Evolutionary conservation across 768 basidiomycete species (phyloP).

Genomic region (Zangia roseola): DNA sequence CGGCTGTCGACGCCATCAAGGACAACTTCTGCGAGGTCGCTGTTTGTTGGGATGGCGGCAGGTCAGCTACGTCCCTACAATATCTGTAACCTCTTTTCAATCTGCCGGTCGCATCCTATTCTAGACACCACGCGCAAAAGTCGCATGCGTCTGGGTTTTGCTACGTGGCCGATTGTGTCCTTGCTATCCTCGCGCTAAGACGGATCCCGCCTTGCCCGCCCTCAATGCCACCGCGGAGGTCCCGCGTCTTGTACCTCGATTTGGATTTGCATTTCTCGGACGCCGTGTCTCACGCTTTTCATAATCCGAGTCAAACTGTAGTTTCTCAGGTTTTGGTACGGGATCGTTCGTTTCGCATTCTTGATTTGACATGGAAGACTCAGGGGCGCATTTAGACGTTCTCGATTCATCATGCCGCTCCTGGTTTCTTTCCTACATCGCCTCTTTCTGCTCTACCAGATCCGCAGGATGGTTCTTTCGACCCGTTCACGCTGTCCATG

Average conservation of each 20-base stretch:
- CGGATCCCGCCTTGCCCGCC: conserved; percentile 28
- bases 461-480: conserved; percentile 31
- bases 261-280: conserved; percentile 92
- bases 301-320: conserved; percentile 36
- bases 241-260: conserved; percentile 86
- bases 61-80: conserved; percentile 38
- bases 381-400: conserved; percentile 50
- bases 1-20: conserved; percentile 63
- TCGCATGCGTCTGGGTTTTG: conserved; percentile 85
- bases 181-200: conserved; percentile 74
- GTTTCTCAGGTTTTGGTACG: conserved; percentile 49
- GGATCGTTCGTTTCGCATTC: not conserved
- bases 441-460: conserved; percentile 47
- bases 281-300: conserved; percentile 79
- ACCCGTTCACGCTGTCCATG: conserved; percentile 75
- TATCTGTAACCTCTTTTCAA: not conserved
- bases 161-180: conserved; percentile 87
- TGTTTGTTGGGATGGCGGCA: conserved; percentile 91
- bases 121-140: conserved; percentile 82
- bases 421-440: conserved; percentile 81
- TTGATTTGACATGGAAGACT: not conserved
- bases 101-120: not conserved
- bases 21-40: conserved; percentile 54
- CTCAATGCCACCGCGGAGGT: conserved; percentile 33
- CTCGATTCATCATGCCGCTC: conserved; percentile 80